Conservation (phyloP, 768 basidiomycete genomes). For the Boletus subcaerulescens region DNA sequence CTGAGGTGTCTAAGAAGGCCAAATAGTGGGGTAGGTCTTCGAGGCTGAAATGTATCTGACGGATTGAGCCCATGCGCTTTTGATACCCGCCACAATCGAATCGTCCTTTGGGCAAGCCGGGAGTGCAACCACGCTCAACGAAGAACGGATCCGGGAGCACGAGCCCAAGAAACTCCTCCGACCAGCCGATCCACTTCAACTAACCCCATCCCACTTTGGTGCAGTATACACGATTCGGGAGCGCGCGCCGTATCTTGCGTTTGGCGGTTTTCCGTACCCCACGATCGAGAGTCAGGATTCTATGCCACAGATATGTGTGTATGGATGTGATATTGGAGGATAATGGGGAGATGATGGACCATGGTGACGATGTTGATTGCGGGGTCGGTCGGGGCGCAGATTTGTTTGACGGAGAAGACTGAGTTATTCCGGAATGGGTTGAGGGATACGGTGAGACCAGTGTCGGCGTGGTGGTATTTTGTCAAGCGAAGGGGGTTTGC, state of each 20-base stretch:
- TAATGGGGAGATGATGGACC: constrained; percentile 22
- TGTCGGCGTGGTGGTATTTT: constrained; percentile 35
- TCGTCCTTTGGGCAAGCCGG: too few species aligned
- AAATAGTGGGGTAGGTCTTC: too few species aligned
- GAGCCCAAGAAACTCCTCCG: constrained; percentile 33
- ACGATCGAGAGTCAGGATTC: constrained; percentile 26
- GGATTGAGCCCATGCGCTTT: too few species aligned
- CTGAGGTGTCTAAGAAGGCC: too few species aligned
- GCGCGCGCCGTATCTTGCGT: constrained; percentile 16
- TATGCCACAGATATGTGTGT: too few species aligned
- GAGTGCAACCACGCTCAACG: constrained; percentile 26
- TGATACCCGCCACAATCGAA: too few species aligned
- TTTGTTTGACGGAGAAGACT: constrained; percentile 30
- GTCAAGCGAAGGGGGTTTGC: constrained; percentile 1
- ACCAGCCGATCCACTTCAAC: constrained; percentile 24
- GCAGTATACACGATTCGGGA: constrained; percentile 24
- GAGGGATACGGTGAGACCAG: constrained; percentile 30
- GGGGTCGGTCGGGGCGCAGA: constrained; percentile 28
- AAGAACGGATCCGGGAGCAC: constrained; percentile 27
- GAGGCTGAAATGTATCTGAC: too few species aligned
- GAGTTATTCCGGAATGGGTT: constrained; percentile 29
- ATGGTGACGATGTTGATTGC: constrained; percentile 31
- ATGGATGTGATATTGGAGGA: constrained; percentile 31
- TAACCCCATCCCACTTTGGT: constrained; percentile 26
- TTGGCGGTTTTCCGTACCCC: constrained; percentile 31